Conservation (phyloP, 495 filamentous ascomycete genomes). For the Podospora appendiculata region DNA sequence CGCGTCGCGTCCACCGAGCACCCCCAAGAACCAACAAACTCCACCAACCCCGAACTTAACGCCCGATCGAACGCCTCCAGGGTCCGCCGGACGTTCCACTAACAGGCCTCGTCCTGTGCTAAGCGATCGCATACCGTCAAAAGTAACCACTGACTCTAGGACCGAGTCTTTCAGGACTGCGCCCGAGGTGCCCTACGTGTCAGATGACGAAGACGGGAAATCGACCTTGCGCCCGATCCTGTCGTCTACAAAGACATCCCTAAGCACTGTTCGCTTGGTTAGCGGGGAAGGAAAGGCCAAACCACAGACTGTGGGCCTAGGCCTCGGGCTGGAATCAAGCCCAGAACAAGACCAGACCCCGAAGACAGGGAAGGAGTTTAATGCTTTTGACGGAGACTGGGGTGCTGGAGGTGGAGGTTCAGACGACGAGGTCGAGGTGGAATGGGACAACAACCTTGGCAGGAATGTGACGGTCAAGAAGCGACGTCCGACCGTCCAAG, state of each 20-base stretch:
- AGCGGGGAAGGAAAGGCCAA: conserved; percentile 18
- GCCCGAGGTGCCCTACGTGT: conserved; percentile 50
- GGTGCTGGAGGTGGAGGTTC: conserved; percentile 9
- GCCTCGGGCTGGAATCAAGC: conserved; percentile 38
- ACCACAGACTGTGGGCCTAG: conserved; percentile 37
- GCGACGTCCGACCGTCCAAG: conserved; percentile 27
- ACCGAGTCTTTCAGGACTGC: conserved; percentile 71
- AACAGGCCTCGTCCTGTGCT: conserved; percentile 29
- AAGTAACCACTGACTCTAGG: conserved; percentile 45
- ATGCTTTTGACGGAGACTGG: conserved; percentile 44
- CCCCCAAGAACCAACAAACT: conserved; percentile 55
- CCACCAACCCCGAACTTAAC: conserved; percentile 66
- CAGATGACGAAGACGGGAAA: conserved; percentile 47
- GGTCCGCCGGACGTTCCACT: conserved; percentile 23
- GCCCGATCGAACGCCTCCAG: conserved; percentile 65
- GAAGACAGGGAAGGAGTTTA: conserved; percentile 30
- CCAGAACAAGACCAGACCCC: conserved; percentile 28
- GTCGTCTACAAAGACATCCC: conserved; percentile 36
- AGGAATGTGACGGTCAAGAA: conserved; percentile 52
- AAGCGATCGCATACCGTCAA: conserved; percentile 36
- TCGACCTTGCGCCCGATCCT: conserved; percentile 41
- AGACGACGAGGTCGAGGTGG: conserved; percentile 35
- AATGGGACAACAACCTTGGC: conserved; percentile 49
- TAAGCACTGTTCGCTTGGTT: conserved; percentile 32
- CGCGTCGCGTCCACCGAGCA: conserved; percentile 33